Base-by-base conservation (phyloP, 1,139 yeast species). In the Sugiyamaella grinbergsii region DNA sequence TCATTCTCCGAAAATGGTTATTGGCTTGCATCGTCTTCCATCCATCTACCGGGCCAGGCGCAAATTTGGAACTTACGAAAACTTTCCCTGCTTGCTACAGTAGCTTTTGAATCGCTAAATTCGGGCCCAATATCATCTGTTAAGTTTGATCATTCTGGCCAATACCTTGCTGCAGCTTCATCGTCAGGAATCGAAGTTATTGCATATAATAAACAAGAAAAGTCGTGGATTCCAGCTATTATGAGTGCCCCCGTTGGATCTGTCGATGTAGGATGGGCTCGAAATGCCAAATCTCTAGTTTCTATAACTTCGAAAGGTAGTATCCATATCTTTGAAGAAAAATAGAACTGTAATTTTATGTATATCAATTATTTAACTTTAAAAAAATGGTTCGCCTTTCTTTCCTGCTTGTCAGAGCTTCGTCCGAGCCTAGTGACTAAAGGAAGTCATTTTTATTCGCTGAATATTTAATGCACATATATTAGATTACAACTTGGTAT, bases 1-100 rank as follows among this genome's bases (percentile, higher is more conserved):
- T 63, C 66, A 43, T 85, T 85, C 70, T 83, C 85, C 6, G 71
- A 76, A 23, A 85, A 85, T 62, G 94, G 94, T 4, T 84, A 82
- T 66, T 83, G 89, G 85, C 66, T 85, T 49, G 71, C 62, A 3
- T 58, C 64, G 5, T 52, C 56, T 1, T 41, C 70, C 60, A 66
- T 74, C 4, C 54, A 52, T 10, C 43, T 63, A 6, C 38, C 53
- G 6, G 57, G 55, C 15, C 22, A 36, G 59, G 68, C 29, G 8
- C 54, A 36, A 45, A 54, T 47, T 20, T 58, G 63, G 67, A 62
- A 61, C 57, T 65, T 53, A 43, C 56, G 53, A 52, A 62, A 62
- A 23, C 50, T 54, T 13, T 50, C 50, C 2, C 57, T 49, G 33
- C 49, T 59, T n/a, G 49, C 54, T 15, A 55, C 63, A 29, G 65